phyloP scores from a whole-genome alignment of 2,329 filamentous ascomycete genomes.

The Cercospora canescens region DNA sequence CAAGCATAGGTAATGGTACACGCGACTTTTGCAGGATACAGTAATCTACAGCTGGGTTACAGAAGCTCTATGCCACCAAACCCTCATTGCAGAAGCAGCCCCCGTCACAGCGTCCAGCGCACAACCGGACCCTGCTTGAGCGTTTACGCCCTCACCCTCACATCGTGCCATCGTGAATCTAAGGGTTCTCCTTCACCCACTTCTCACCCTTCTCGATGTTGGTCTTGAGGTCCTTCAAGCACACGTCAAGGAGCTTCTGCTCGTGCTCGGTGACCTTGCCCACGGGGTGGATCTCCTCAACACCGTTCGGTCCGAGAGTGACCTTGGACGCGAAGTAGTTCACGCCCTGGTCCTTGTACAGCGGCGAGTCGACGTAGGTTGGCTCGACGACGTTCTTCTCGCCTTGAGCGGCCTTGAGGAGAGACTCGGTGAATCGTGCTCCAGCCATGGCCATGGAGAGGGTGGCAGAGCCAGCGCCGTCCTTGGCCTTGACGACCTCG shows the following conservation, averaged over 20 bases:
- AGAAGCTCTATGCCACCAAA: conserved; percentile 26
- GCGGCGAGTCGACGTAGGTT: conserved; percentile 92
- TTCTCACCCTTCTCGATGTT: conserved; percentile 92
- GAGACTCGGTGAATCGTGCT: conserved; percentile 78
- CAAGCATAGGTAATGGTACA: neutral
- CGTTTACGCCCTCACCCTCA: neutral
- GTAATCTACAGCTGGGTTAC: conserved; percentile 25
- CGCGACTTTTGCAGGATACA: conserved; percentile 7
- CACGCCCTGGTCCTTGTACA: conserved; percentile 98
- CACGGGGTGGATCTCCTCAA: conserved; percentile 87
- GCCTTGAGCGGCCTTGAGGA: conserved; percentile 89
- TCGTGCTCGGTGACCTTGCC: conserved; percentile 83
- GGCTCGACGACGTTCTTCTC: conserved; percentile 95
- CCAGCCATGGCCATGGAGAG: conserved; percentile 99
- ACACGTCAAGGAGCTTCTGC: conserved; percentile 84
- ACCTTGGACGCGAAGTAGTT: conserved; percentile 96
- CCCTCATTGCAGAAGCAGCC: conserved; percentile 10
- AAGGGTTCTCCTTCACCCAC: conserved; percentile 61
- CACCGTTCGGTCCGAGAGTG: conserved; percentile 94
- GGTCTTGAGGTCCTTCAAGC: conserved; percentile 79
- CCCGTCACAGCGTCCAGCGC: conserved; percentile 13
- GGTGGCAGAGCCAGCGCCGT: conserved; percentile 92
- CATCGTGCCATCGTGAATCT: conserved; percentile 20
- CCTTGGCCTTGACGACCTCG: conserved; percentile 99
- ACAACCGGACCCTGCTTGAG: conserved; percentile 4